Evolutionary conservation across 371 early-diverging fungal species (phyloP).

Genomic region (Mucor sp.): DNA sequence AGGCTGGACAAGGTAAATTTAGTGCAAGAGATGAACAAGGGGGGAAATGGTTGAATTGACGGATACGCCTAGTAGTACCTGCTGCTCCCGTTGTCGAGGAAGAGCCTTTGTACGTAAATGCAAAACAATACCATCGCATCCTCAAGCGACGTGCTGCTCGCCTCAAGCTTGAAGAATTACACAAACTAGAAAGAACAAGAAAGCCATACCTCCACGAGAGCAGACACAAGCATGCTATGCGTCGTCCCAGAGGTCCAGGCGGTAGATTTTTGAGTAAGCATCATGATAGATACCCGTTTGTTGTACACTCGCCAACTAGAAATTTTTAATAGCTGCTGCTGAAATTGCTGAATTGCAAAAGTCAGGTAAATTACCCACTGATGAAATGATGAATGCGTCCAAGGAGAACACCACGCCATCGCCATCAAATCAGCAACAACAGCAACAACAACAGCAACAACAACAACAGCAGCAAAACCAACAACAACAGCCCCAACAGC

Average conservation of each 20-base stretch:
- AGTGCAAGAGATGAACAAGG: neutral
- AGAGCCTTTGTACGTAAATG: slow-evolving; percentile 90
- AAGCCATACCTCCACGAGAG: slow-evolving; percentile 94
- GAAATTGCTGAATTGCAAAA: slow-evolving; percentile 65
- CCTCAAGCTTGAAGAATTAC: slow-evolving; percentile 62
- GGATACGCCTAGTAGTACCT: slow-evolving; percentile 8
- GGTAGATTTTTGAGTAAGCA: slow-evolving; percentile 78
- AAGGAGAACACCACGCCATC: slow-evolving; percentile 13
- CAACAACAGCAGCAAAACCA: slow-evolving; percentile 10
- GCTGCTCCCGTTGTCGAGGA: slow-evolving; percentile 47
- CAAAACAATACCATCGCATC: slow-evolving; percentile 93
- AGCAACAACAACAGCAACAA: slow-evolving; percentile 8
- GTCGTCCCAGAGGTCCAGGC: slow-evolving; percentile 91
- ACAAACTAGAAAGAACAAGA: slow-evolving; percentile 54
- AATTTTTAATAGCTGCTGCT: slow-evolving; percentile 44
- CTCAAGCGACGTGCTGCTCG: slow-evolving; percentile 82
- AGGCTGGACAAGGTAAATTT: slow-evolving; percentile 28
- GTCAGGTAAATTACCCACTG: slow-evolving; percentile 27
- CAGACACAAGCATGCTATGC: slow-evolving; percentile 96
- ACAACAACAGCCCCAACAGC: slow-evolving; percentile 4
- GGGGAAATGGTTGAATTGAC: slow-evolving; percentile 21
- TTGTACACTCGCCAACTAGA: neutral
- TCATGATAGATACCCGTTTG: neutral
- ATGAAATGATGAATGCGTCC: slow-evolving; percentile 3
- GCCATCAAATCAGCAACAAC: slow-evolving; percentile 13